Evolutionary conservation across 306 rosid genomes (phyloP).

Genomic region (Vachellia pachyceras): DNA sequence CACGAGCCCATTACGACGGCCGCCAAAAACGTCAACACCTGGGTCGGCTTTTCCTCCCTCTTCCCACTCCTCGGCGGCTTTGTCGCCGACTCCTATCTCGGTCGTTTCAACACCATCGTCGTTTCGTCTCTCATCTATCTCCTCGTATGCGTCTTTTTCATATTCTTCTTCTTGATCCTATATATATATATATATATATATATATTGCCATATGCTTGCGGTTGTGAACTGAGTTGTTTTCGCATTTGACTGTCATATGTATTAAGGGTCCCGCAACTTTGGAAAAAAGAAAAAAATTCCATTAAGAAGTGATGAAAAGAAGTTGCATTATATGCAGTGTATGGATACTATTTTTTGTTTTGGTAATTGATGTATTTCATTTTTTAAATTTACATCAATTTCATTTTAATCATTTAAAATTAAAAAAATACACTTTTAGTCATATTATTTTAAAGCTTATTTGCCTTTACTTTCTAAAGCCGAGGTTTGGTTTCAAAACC

Average conservation of each 20-base stretch:
- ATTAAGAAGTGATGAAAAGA: neutral
- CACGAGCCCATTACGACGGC: constrained; percentile 54
- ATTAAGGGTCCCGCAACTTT: neutral
- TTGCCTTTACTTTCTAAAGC: too few relatives aligned
- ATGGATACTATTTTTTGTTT: too few relatives aligned
- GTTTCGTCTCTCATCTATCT: constrained; percentile 55
- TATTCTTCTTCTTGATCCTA: neutral
- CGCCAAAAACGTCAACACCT: constrained; percentile 62
- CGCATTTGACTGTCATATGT: too few relatives aligned
- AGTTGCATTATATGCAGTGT: too few relatives aligned
- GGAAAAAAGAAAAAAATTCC: too few relatives aligned
- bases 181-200: too few relatives aligned
- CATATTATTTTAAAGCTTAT: too few relatives aligned
- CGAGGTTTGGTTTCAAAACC: too few relatives aligned
- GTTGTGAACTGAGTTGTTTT: neutral
- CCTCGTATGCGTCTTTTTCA: constrained; percentile 38
- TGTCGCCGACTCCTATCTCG: constrained; percentile 62
- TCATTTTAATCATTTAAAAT: too few relatives aligned
- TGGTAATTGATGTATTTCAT: too few relatives aligned
- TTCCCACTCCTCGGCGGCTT: constrained; percentile 69
- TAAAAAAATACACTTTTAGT: too few relatives aligned
- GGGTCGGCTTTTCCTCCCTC: constrained; percentile 62
- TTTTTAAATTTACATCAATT: too few relatives aligned
- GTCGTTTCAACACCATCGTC: constrained; percentile 68
- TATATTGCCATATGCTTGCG: neutral